phyloP scores from a whole-genome alignment of 2,329 filamentous ascomycete species.

The Plectosphaerella cucumerina region DNA sequence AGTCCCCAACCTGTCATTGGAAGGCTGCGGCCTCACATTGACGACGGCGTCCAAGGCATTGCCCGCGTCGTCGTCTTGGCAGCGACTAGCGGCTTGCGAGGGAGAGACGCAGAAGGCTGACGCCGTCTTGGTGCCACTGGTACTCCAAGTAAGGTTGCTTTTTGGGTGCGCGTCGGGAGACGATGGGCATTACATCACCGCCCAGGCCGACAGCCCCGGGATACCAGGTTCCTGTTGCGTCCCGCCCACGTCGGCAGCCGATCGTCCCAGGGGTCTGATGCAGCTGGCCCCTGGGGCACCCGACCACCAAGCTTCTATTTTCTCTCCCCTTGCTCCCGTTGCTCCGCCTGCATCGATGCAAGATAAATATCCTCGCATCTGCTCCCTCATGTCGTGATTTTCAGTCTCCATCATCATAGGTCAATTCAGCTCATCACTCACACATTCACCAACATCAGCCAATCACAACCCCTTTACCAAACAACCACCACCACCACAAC shows the following conservation, averaged over 20 bases:
- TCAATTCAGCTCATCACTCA: neutral
- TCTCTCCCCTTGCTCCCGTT: too few species aligned
- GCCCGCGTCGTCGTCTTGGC: neutral
- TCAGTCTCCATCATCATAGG: neutral
- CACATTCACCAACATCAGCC: neutral
- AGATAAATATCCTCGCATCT: constrained; percentile 1
- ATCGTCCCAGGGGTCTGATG: neutral
- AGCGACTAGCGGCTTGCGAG: neutral
- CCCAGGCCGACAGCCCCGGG: neutral
- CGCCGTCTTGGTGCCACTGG: too few species aligned
- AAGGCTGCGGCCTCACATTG: neutral
- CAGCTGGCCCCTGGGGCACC: neutral
- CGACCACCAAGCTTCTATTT: too few species aligned
- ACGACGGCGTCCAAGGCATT: constrained; percentile 2
- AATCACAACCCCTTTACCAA: neutral
- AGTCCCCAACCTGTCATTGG: neutral
- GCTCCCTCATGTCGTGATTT: neutral
- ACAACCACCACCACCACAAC: neutral
- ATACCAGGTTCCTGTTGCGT: too few species aligned
- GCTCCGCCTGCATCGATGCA: neutral
- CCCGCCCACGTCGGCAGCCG: neutral
- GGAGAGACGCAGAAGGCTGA: too few species aligned
- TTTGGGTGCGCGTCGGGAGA: neutral
- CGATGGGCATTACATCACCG: constrained; percentile 3
- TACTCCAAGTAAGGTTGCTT: too few species aligned